Base-by-base conservation (phyloP, 2,329 filamentous ascomycete genomes). In the Taxawa tesnikishii region DNA sequence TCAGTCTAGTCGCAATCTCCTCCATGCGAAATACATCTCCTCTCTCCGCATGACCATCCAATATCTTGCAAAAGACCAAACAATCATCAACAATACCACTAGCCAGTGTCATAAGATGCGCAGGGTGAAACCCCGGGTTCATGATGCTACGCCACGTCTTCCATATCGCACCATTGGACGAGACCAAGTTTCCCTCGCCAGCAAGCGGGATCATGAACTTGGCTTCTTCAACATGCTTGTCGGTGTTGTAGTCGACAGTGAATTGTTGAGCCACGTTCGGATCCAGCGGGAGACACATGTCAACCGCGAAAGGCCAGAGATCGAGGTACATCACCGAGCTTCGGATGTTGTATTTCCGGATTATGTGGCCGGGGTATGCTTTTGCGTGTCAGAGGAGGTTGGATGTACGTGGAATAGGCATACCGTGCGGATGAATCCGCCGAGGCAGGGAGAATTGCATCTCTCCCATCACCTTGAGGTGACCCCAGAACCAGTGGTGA, bases 101-200 rank as follows among this genome's bases (percentile, higher is more conserved):
- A 5, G 55, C 50, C 32, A 59, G 51, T 5, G 49, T 52, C 46
- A 59, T 55, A 5, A 62, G 44, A 39, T 62, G 54, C 8, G 46
- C 38, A 10, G 48, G 38, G 0, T 48, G 46, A 32, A 62, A 62
- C 3, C 56, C 58, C 3, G 58, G 58, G 29, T 61, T 62, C 49
- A 64, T 64, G 6, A 55, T 50, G 17, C 41, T 42, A 26, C 60
- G 48, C 58, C 58, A 61, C 34, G 51, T 55, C 44, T 62, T 63
- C 60, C 60, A 63, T n/a, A 42, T 32, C 5, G 48, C 36, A 1
- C 58, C 59, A 17, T 60, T 53, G 17, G 48, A 49, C 6, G 44
- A 45, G 1, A 63, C 43, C 8, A 64, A 42, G 37, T 59, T 58
- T 12, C 44, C 36, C 4, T 46, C 45, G 1, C 58, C 59, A 10